Percentiles rank a stretch among this genome's conserved stretches.
Evolutionary conservation across 2,329 filamentous ascomycete species (phyloP).

Genomic region (Lasiodiplodia hormozganensis): DNA sequence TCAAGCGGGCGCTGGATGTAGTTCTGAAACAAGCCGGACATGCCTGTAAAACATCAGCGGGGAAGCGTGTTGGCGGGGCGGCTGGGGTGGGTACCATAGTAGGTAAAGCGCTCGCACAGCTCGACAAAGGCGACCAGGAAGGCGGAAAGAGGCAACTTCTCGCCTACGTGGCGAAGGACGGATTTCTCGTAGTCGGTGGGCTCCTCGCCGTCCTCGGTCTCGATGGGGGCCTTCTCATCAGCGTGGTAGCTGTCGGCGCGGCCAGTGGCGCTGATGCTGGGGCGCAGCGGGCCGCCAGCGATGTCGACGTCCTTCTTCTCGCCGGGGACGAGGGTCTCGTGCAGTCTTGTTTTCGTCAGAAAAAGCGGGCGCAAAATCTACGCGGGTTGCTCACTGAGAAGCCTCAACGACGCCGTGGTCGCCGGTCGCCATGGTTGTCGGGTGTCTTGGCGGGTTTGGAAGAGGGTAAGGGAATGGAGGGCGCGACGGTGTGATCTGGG

Average conservation of each 20-base stretch:
- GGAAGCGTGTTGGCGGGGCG: too few relatives aligned
- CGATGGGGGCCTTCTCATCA: conserved; percentile 22
- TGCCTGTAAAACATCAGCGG: conserved; percentile 4
- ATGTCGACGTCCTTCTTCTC: conserved; percentile 21
- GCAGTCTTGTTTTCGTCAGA: conserved; percentile 2
- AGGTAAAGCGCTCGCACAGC: conserved; percentile 48
- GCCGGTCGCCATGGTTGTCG: conserved; percentile 19
- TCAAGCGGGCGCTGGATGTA: conserved; percentile 40
- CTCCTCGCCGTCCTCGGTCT: conserved; percentile 36
- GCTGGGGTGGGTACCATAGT: conserved; percentile 25
- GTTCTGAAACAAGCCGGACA: conserved; percentile 47
- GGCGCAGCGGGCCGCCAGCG: conserved; percentile 15
- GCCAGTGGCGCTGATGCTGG: conserved; percentile 15
- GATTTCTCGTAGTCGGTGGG: conserved; percentile 44
- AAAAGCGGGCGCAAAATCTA: too few relatives aligned
- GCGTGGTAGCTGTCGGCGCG: conserved; percentile 16
- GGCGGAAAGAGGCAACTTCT: conserved; percentile 44
- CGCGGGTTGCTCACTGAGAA: not conserved
- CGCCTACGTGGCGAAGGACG: conserved; percentile 43
- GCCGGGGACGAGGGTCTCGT: conserved; percentile 10
- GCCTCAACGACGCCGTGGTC: conserved; percentile 27
- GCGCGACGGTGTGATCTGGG: not conserved
- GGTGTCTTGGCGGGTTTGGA: not conserved
- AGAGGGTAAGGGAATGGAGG: not conserved
- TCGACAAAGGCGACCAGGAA: conserved; percentile 48